phyloP scores from a whole-genome alignment of 106 monocot genomes.

The Dendrobium officinale region DNA sequence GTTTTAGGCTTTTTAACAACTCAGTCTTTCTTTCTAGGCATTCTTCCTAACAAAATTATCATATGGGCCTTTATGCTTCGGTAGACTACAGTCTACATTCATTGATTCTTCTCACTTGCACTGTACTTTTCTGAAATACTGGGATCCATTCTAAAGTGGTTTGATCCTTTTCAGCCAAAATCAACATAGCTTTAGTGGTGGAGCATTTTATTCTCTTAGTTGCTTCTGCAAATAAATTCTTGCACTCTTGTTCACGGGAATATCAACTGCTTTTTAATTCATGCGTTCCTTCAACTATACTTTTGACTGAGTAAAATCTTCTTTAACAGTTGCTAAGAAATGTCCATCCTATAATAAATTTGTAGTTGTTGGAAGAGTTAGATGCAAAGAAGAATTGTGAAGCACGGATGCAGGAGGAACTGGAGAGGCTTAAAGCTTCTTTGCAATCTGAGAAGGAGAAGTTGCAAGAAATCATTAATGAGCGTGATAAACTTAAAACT shows the following conservation, averaged over 20 bases:
- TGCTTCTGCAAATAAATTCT: not conserved
- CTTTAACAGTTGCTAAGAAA: not conserved
- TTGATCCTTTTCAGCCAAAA: not conserved
- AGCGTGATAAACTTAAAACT: constrained; percentile 51
- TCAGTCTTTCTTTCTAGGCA: not conserved
- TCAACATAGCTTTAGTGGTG: not conserved
- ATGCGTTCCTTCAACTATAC: not conserved
- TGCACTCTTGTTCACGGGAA: not conserved
- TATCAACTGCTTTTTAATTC: not conserved
- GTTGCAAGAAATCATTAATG: constrained; percentile 34
- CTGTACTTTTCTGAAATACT: not conserved
- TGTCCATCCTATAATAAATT: not conserved
- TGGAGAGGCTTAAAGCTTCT: constrained; percentile 61
- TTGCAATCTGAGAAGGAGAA: constrained; percentile 61
- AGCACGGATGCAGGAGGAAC: constrained; percentile 61
- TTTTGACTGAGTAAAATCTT: not conserved
- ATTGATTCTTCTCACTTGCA: not conserved
- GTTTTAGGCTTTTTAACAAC: not conserved
- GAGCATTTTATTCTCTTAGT: not conserved
- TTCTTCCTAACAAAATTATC: not conserved
- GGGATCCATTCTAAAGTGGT: not conserved
- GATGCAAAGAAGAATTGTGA: constrained; percentile 57
- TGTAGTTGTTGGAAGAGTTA: constrained; percentile 74
- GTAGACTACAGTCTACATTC: not conserved
- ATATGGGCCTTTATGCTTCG: not conserved